Base-by-base conservation (phyloP, 139 green algal species). In the Chlorella sp. region DNA sequence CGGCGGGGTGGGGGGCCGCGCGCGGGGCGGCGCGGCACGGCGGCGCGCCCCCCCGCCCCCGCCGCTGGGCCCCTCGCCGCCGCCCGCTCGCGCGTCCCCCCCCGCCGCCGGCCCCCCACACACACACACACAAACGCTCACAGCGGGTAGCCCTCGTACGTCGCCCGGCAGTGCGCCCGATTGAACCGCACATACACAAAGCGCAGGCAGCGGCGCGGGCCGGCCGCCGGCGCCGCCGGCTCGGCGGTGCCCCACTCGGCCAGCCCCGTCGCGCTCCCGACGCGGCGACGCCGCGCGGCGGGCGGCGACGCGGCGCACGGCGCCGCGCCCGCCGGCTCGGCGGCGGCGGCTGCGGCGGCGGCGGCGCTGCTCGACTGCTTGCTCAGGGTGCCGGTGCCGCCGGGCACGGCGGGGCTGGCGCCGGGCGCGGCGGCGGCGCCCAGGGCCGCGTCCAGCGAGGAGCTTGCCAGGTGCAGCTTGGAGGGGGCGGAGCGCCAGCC, bases 101-200 rank as follows among this genome's bases (percentile, higher is more conserved):
- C 45, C 23, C 35, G 5, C 36, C 33, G 41, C 17, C 19, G 3
- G 19, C 3, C 33, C 17, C 17, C 17, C 9, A 60, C 25, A 17
- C 17, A 25, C 25, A 17, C 38, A 59, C 33, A 5, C 38, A 50
- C 31, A 55, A n/a, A 6, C 33, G 41, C 72, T 75, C 74, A 77
- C 66, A 86, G 50, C 8, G 77, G 83, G n/a, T 87, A 82, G 3
- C 88, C 90, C 59, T 90, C 69, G 64, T 91, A 95, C 12, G 90
- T 92, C 27, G 91, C 70, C 8, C 86, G 75, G 33, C 84, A 89
- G 71, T 89, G 82, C 64, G 93, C 86, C 43, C 88, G 82, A 82
- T 95, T 96, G 73, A 95, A 82, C 62, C 88, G 87, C 19, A 96
- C 88, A 59, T 94, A 85, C 56, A 84, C 81, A 81, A 96, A 96